Evolutionary conservation across 73 alveolate genomes (phyloP).

Genomic region (Strombidium stylifer): DNA sequence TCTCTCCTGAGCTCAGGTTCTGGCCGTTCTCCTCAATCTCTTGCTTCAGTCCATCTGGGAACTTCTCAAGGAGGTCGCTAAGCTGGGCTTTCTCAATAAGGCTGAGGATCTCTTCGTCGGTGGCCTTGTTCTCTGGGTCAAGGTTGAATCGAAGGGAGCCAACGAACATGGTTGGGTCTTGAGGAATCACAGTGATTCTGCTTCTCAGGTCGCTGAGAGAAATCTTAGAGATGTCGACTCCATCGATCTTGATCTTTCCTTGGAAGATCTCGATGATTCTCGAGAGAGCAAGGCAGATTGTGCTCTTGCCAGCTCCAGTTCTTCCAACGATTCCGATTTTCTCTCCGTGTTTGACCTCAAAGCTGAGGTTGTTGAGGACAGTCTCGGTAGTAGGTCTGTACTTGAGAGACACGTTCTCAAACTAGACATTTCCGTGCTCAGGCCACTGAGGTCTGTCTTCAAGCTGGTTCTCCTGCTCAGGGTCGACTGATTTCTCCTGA

Average conservation of each 20-base stretch:
- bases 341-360: constrained; percentile 72
- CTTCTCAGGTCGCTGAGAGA: constrained; percentile 74
- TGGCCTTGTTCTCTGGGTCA: constrained; percentile 74
- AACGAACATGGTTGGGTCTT: constrained; percentile 89
- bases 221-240: constrained; percentile 68
- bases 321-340: constrained; percentile 95
- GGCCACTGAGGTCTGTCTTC: constrained; percentile 68
- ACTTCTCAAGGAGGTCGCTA: constrained; percentile 67
- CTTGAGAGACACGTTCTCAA: constrained; percentile 65
- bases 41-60: constrained; percentile 72
- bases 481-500: constrained; percentile 14
- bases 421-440: constrained; percentile 62
- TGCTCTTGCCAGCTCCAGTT: constrained; percentile 97
- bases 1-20: constrained; percentile 94
- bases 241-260: constrained; percentile 84
- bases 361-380: constrained; percentile 68
- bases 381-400: constrained; percentile 85
- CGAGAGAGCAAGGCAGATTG: constrained; percentile 75
- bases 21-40: constrained; percentile 84
- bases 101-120: constrained; percentile 66
- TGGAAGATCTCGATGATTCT: constrained; percentile 87
- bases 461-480: background rate
- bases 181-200: constrained; percentile 87
- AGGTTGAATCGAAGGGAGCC: constrained; percentile 89
- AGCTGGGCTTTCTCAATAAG: constrained; percentile 71